Evolutionary conservation across 345 rosid species (phyloP), one percentile per base, ranked within the genome.

Genomic region (Diplotaxis tenuifolia): DNA sequence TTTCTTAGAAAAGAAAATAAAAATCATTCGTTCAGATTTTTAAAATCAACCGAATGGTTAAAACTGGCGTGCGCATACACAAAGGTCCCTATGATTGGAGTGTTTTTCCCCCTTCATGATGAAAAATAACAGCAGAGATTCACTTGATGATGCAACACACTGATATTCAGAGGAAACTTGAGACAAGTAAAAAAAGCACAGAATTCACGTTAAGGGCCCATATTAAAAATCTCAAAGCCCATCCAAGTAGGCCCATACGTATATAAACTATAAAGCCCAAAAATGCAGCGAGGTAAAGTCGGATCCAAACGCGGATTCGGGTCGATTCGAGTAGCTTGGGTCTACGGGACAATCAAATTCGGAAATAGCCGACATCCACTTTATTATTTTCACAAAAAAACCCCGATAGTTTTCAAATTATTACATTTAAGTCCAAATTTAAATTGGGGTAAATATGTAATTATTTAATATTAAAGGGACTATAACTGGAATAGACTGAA

Each of bases 31-130:
- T 38, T 63, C 54, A 28, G 23, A 54, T 27, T 36, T 62, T 38
- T 38, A 25, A 10, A 53, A 53, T 36, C 45, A 14, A 65, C 31
- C 14, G 34, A 55, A 9, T 67, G 22, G 22, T 10, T 22, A 16
- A 54, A 32, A 32, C 27, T 74, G 72, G 72, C 78, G 61, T 66
- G 78, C 61, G 22, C 21, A 58, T 66, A 47, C 67, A 58, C 67
- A 66, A n/a, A 18, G 10, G 60, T 57, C 53, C 72, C 71, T n/a
- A 42, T 73, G 27, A 53, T 53, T 53, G 57, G 57, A 52, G 57
- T 53, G n/a, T 20, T 20, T 53, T 40, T 47, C 14, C 42, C 15
- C 14, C 16, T 54, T 54, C 14, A 23, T 55, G 31, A 11, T 22
- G 31, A 12, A 12, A 23, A 7, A 55, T 54, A 62, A 0, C 12